Conservation (phyloP, 148 eudicot species). For the Persicaria tinctoria region DNA sequence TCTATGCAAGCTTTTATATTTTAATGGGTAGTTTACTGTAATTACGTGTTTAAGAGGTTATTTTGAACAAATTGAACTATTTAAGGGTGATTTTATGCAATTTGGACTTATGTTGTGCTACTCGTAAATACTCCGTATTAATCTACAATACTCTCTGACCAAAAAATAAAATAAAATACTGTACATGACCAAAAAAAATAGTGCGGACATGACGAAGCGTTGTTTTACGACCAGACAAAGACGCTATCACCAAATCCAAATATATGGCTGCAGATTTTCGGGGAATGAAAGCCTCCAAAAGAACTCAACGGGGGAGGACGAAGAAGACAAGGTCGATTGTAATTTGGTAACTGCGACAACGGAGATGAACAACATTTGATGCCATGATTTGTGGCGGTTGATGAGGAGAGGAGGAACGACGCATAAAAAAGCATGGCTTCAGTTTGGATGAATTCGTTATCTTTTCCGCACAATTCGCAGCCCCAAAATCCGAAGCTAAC, state of each 20-base stretch:
- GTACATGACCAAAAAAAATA: neutral
- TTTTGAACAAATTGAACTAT: too few species aligned
- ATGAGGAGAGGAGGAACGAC: neutral
- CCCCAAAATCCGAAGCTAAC: conserved; percentile 3
- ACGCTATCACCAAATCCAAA: conserved; percentile 7
- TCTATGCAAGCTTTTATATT: too few species aligned
- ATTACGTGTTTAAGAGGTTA: too few species aligned
- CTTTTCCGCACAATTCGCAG: conserved; percentile 10
- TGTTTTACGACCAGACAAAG: neutral
- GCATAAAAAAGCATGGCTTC: conserved; percentile 10
- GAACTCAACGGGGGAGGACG: neutral
- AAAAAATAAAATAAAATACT: too few species aligned
- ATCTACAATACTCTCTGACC: too few species aligned
- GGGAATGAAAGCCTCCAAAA: neutral
- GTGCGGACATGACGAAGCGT: neutral
- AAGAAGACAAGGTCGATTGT: neutral
- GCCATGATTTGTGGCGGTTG: neutral
- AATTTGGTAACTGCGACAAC: neutral
- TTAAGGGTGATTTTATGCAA: too few species aligned
- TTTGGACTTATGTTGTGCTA: too few species aligned
- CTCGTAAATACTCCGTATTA: too few species aligned
- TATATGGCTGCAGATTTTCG: conserved; percentile 3
- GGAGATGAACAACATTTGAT: neutral
- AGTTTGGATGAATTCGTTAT: conserved; percentile 11
- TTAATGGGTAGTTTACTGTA: too few species aligned